phyloP scores from a whole-genome alignment of 208 protist genomes.

The Willaertia magna region DNA sequence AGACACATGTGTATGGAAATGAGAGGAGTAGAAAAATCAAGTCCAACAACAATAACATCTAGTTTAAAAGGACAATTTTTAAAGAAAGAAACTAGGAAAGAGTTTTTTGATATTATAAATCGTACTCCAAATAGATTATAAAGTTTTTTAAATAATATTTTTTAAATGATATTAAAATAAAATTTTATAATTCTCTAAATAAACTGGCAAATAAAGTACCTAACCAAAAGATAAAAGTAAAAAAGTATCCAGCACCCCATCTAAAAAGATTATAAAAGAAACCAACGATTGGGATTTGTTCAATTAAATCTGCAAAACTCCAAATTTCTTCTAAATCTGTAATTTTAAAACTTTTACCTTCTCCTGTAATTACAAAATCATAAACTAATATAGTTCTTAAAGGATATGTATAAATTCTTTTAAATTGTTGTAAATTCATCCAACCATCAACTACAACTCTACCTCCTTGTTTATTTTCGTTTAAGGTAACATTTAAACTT shows the following conservation, averaged over 20 bases:
- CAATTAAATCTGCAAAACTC: conserved; percentile 5
- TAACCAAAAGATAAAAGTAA: not conserved
- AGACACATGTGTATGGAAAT: conserved; percentile 73
- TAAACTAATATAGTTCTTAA: not conserved
- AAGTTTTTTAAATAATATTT: too few relatives aligned
- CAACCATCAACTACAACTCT: not conserved
- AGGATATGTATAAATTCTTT: not conserved
- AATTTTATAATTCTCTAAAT: too few relatives aligned
- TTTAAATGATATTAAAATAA: too few relatives aligned
- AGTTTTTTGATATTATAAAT: conserved; percentile 10
- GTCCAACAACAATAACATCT: conserved; percentile 21
- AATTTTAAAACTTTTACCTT: not conserved
- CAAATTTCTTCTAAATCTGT: not conserved
- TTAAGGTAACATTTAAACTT: not conserved
- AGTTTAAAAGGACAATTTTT: not conserved
- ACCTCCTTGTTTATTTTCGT: not conserved
- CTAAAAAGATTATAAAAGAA: not conserved
- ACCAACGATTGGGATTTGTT: not conserved
- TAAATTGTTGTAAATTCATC: conserved; percentile 2
- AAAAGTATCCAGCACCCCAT: not conserved
- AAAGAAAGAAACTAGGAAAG: not conserved
- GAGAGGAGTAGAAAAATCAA: conserved; percentile 54
- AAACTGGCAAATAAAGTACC: not conserved
- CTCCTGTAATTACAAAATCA: not conserved
- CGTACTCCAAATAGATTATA: not conserved